These are phyloP conservation scores for Globisporangium abappressorium DNA, from an alignment of 352 stramenopile species.

Conservation along the genomic window DNA sequence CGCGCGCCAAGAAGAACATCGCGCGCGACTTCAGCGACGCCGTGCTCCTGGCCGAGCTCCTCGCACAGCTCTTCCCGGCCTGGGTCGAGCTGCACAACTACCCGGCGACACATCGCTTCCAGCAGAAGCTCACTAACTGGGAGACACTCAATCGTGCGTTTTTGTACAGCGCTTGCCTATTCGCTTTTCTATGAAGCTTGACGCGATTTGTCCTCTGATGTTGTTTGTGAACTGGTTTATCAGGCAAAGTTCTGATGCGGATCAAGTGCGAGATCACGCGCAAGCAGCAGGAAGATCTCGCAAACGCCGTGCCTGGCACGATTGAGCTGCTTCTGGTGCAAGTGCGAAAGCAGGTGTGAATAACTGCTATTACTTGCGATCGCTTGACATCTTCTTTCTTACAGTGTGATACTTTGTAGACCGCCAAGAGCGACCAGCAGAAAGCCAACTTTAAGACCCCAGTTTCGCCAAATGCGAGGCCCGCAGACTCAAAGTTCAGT, in stretches of 20 bases:
- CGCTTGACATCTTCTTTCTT: not conserved
- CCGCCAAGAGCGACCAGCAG: slow-evolving; percentile 16
- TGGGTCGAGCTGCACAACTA: slow-evolving; percentile 56
- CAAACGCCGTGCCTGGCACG: slow-evolving; percentile 33
- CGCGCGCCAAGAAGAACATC: slow-evolving; percentile 31
- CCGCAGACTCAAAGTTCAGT: not conserved
- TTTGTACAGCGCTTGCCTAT: not conserved
- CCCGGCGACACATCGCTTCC: slow-evolving; percentile 30
- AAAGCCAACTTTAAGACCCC: slow-evolving; percentile 19
- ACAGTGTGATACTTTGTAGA: slow-evolving; percentile 5
- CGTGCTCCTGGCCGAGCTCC: slow-evolving; percentile 46
- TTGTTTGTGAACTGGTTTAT: not conserved
- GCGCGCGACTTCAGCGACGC: slow-evolving; percentile 54
- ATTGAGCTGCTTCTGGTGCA: slow-evolving; percentile 41
- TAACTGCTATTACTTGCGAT: not conserved
- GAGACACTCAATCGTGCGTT: slow-evolving; percentile 50
- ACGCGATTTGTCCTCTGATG: not conserved
- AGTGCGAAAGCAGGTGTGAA: slow-evolving; percentile 38
- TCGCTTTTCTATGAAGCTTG: not conserved
- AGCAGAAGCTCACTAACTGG: slow-evolving; percentile 59
- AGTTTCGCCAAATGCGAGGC: not conserved
- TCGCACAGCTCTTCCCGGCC: slow-evolving; percentile 42
- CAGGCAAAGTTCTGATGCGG: slow-evolving; percentile 45
- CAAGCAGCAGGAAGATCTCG: slow-evolving; percentile 45
- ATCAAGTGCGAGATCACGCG: slow-evolving; percentile 43